Evolutionary conservation across 192 early-diverging fungal species (phyloP).

Genomic region (Chytriomyces confervae): DNA sequence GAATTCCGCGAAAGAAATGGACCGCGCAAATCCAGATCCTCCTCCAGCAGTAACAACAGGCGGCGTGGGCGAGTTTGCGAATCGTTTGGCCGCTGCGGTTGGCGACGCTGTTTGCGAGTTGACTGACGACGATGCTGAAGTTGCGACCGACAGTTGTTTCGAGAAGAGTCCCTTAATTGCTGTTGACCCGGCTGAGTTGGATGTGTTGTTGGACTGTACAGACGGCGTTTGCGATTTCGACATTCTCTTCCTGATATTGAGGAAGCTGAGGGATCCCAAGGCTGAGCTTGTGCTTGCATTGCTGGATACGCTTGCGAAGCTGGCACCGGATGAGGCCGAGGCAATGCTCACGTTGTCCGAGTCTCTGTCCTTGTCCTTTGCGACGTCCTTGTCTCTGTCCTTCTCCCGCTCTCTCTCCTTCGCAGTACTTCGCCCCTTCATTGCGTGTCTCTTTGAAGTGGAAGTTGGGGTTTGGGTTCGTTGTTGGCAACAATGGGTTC

Average conservation of each 20-base stretch:
- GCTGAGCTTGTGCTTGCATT: neutral
- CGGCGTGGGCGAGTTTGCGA: no score
- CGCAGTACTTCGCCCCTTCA: neutral
- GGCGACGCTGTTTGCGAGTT: no score
- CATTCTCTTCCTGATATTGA: neutral
- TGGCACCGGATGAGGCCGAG: neutral
- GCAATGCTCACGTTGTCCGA: neutral
- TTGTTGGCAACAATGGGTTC: neutral
- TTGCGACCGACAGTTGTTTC: no score
- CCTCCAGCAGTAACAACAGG: no score
- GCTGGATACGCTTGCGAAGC: neutral
- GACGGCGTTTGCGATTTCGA: no score
- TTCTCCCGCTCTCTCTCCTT: neutral
- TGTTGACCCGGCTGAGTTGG: no score
- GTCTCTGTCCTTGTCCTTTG: neutral
- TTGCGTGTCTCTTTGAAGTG: no score
- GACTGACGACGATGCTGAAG: no score
- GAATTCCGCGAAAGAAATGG: conserved; percentile 52
- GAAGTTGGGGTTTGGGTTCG: neutral
- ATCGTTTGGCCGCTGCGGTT: no score
- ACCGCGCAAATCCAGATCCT: neutral
- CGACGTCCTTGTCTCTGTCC: neutral
- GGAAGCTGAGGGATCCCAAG: neutral
- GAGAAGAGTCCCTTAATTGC: no score
- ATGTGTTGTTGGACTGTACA: no score